phyloP scores from a whole-genome alignment of 2,329 filamentous ascomycete species.

The Fusarium udum region DNA sequence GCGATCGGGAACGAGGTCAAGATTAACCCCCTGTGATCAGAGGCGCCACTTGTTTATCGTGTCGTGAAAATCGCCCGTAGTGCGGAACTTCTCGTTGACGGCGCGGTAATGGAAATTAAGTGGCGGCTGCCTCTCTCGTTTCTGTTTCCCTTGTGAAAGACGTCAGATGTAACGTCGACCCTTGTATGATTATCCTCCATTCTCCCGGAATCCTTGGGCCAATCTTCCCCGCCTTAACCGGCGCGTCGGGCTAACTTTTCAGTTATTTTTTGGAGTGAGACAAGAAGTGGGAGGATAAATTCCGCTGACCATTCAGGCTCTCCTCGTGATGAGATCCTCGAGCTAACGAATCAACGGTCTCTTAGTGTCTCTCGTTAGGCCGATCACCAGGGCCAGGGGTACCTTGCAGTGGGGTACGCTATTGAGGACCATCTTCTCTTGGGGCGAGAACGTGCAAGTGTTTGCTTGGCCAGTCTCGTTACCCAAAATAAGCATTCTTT shows the following conservation, averaged over 20 bases:
- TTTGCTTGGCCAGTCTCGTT: constrained; percentile 19
- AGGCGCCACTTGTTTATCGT: constrained; percentile 3
- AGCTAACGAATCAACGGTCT: constrained; percentile 13
- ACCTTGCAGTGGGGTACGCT: background rate
- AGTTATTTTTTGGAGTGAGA: background rate
- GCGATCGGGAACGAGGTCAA: constrained; percentile 6
- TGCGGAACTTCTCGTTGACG: background rate
- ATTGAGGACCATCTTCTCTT: background rate
- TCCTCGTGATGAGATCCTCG: constrained; percentile 5
- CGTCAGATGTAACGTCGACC: background rate
- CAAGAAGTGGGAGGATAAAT: background rate
- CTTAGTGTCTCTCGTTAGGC: constrained; percentile 1
- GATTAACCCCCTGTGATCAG: constrained; percentile 8
- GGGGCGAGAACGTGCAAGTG: constrained; percentile 25
- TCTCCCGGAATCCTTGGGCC: background rate
- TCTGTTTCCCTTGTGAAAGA: background rate
- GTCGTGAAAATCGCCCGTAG: constrained; percentile 3
- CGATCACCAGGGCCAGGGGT: constrained; percentile 10
- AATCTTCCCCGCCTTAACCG: constrained; percentile 2
- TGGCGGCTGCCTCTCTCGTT: background rate
- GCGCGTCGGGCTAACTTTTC: background rate
- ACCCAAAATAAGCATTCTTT: constrained; percentile 22
- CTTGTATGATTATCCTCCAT: background rate
- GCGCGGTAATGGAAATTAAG: background rate
- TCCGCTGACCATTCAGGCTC: background rate